Evolutionary conservation across 257 asterid genomes (phyloP).

Genomic region (Agastache rugosa): DNA sequence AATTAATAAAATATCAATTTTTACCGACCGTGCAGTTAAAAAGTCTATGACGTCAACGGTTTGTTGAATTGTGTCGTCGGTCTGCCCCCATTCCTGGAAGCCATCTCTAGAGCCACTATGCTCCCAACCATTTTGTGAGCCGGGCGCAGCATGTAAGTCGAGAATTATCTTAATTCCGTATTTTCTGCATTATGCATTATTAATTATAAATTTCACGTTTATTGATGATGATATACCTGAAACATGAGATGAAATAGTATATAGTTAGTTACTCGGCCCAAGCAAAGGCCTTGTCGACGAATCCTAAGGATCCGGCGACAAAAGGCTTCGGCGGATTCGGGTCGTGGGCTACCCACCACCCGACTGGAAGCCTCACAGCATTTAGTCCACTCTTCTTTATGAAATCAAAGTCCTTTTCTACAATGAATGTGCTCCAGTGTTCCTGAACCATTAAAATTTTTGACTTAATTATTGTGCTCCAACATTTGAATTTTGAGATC

Average conservation of each 20-base stretch:
- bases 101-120: slow-evolving; percentile 76
- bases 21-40: slow-evolving; percentile 48
- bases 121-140: slow-evolving; percentile 76
- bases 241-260: not conserved
- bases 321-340: slow-evolving; percentile 73
- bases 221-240: no score
- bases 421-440: slow-evolving; percentile 71
- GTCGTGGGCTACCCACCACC: slow-evolving; percentile 80
- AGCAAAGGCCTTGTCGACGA: slow-evolving; percentile 68
- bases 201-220: no score
- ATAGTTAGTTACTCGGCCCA: slow-evolving; percentile 62
- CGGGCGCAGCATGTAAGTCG: slow-evolving; percentile 79
- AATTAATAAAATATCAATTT: no score
- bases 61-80: slow-evolving; percentile 56
- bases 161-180: slow-evolving; percentile 62
- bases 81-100: slow-evolving; percentile 71
- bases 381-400: slow-evolving; percentile 56
- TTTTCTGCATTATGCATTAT: slow-evolving; percentile 49
- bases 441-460: slow-evolving; percentile 41
- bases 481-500: no score
- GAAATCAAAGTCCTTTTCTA: slow-evolving; percentile 72
- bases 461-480: no score
- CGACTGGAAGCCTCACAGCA: slow-evolving; percentile 77
- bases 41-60: slow-evolving; percentile 59
- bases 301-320: slow-evolving; percentile 65